Base-by-base conservation (phyloP, 441 rosid genomes). In the Melastoma candidum region DNA sequence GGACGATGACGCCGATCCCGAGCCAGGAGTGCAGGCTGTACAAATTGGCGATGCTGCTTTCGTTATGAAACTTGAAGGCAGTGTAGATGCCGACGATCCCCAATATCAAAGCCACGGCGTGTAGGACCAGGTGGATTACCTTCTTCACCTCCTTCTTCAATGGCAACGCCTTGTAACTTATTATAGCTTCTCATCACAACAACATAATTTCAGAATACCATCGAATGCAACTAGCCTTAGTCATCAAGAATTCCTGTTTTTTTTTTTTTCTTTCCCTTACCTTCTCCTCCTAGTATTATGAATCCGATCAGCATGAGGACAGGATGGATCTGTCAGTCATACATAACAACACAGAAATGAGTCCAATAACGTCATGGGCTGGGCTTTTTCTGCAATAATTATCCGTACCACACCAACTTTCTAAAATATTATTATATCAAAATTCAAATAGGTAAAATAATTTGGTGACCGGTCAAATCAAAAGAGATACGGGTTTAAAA, bases 1-100 rank as follows among this genome's bases (percentile, higher is more conserved):
- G 92, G 50, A 68, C 68, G 61, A 92, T 92, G 71, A 82, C 58
- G 1, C 60, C 65, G 7, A 92, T 82, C 10, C 98, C 98, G 49
- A 92, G 72, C 98, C 98, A 92, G 36, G 98, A 88, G 62, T 92
- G 98, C 57, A 92, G 65, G 63, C 98, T 92, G 73, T 92, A 92
- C 32, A 92, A 89, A 64, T 88, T 88, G 63, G 69, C 79, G 51
- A 88, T 85, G n/a, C 66, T 17, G 14, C 92, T 87, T 71, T 88
- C 97, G 10, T 92, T 92, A 48, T 92, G 98, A 67, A 57, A 79
- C 68, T 82, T 92, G 82, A 92, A 92, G 2, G 95, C 96, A 2
- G 94, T 58, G 11, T 67, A 74, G 44, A 88, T 72, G 12, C 97
- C 98, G 44, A 82, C 61, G 12, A 78, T 72, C 10, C 98, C 97